Evolutionary conservation across 1,139 yeast species (phyloP), one percentile per base, ranked within the genome.

Genomic region (Hansenula sp.): DNA sequence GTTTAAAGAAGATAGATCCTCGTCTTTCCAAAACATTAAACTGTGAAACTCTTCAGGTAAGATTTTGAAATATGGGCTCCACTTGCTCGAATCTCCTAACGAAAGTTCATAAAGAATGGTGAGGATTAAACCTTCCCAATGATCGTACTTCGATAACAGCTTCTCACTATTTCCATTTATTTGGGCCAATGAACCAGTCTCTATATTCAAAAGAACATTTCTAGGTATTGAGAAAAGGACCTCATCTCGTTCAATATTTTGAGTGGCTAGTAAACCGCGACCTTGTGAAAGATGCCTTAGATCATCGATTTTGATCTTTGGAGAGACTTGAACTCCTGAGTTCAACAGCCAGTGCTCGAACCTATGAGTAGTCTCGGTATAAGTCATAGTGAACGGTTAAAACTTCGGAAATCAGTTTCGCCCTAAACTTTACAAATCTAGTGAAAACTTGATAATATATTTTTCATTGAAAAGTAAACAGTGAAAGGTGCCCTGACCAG

Each of bases 101-200:
- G 63, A 57, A 29, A 65, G 47, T 57, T 87, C 94, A 55, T 78
- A 81, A 43, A 84, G 66, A 53, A 91, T 69, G 18, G 81, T 73
- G 35, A 88, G 62, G 42, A 91, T 83, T 47, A 91, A 67, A 0
- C 84, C 78, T 47, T 85, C 84, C 98, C 98, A 91, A 37, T 83
- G 84, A 46, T 75, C 77, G 42, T 81, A 65, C 18, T 67, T 58
- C 7, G 65, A 64, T 17, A 70, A 54, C 9, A 81, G 63, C 21
- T 65, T 66, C 7, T 63, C 67, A 21, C 57, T 60, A 28, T 71
- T 60, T 3, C 65, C 64, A 21, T 56, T 56, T 16, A 72, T 66
- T 4, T 54, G 42, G 1, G 68, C 52, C 21, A 84, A 63, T 1
- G 74, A 58, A 33, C 85, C 76, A 16, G 82, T 84, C 13, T 74